Base-by-base conservation (phyloP, 176 grass and related monocot genomes). In the Otatea glauca region DNA sequence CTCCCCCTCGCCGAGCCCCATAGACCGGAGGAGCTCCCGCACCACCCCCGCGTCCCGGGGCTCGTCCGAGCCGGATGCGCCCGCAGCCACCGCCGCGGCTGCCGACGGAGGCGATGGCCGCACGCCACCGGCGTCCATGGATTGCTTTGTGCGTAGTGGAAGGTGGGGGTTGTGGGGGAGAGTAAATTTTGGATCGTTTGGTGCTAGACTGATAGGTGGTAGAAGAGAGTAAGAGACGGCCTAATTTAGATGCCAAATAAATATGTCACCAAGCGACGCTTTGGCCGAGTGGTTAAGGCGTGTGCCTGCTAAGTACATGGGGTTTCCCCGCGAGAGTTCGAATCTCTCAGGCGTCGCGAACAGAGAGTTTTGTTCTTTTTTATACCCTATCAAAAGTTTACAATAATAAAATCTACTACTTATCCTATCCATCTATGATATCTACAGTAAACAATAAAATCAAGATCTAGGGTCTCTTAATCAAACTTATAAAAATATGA, bases 211-310 rank as follows among this genome's bases (percentile, higher is more conserved):
- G n/a, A n/a, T n/a, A n/a, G 29, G 29, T 29, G 29, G 29, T 29
- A 29, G 29, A 29, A 29, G 29, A n/a, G n/a, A n/a, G n/a, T n/a
- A n/a, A n/a, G n/a, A n/a, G n/a, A n/a, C n/a, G n/a, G n/a, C n/a
- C n/a, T n/a, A n/a, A n/a, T n/a, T n/a, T n/a, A n/a, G n/a, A n/a
- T n/a, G n/a, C n/a, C n/a, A n/a, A n/a, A n/a, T n/a, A n/a, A n/a
- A n/a, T n/a, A n/a, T n/a, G n/a, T n/a, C n/a, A n/a, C n/a, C n/a
- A 60, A 60, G 0, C 2, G 92, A 90, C 91, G 93, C 93, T 99
- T 99, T 99, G 93, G 96, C 93, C 93, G 96, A 99, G 93, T 99
- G 96, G 93, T 99, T 99, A 99, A 96, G 97, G 97, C 97, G 93
- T 99, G 96, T 96, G 96, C 93, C 96, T 99, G 93, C 96, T 94